A percentile compares a stretch with the other conserved stretches of the same genome.
phyloP scores from a whole-genome alignment of 257 asterid genomes.

The Solanum pinnatisectum region DNA sequence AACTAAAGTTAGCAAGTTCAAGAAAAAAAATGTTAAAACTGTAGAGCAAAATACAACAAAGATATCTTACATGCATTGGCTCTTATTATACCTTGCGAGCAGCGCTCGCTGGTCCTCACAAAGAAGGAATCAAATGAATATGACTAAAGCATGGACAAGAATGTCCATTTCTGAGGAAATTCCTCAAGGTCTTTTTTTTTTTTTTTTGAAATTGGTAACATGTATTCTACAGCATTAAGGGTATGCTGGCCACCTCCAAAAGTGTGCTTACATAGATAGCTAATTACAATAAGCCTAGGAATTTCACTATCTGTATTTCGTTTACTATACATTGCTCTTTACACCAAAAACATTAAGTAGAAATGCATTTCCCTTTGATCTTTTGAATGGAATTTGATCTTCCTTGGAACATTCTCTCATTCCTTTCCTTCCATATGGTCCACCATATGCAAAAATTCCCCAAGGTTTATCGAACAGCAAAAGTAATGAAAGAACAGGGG shows the following conservation, averaged over 20 bases:
- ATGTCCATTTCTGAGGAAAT: neutral
- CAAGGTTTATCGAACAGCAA: neutral
- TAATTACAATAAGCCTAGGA: too few relatives aligned
- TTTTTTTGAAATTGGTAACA: too few relatives aligned
- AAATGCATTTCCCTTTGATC: too few relatives aligned
- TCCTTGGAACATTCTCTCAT: too few relatives aligned
- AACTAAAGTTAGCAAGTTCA: neutral
- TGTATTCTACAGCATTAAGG: too few relatives aligned
- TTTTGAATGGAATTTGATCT: too few relatives aligned
- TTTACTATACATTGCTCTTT: too few relatives aligned
- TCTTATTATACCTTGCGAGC: neutral
- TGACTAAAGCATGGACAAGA: neutral
- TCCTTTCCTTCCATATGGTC: too few relatives aligned
- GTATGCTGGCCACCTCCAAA: too few relatives aligned
- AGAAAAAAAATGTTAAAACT: neutral
- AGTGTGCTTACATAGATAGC: too few relatives aligned
- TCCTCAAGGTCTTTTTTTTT: neutral
- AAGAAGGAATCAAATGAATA: neutral
- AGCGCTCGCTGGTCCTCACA: neutral
- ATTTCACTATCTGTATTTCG: too few relatives aligned
- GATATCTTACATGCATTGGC: neutral
- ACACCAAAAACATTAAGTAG: too few relatives aligned
- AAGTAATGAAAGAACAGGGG: neutral
- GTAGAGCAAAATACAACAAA: neutral
- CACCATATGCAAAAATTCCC: neutral